Percentiles rank a stretch among this genome's conserved stretches.
phyloP scores from a whole-genome alignment of 805 yeast genomes.

The Metschnikowia colocasiae region DNA sequence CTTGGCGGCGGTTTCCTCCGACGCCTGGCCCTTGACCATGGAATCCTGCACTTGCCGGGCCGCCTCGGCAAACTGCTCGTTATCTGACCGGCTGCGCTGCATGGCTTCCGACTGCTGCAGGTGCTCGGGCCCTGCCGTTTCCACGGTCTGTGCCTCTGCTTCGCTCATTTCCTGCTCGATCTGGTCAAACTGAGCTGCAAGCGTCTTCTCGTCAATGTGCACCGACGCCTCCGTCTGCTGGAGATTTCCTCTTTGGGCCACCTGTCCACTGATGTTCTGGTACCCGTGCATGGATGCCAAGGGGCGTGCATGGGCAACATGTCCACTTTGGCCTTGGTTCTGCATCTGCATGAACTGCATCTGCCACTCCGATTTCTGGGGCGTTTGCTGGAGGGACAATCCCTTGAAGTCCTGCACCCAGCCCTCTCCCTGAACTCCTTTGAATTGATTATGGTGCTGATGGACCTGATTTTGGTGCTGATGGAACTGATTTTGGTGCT shows the following conservation, averaged over 20 bases:
- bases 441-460: constrained; percentile 11
- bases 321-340: constrained; percentile 2
- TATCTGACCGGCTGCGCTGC: constrained; percentile 20
- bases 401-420: constrained; percentile 18
- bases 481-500: constrained; percentile 16
- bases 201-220: constrained; percentile 24
- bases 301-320: neutral
- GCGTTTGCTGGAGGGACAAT: constrained; percentile 11
- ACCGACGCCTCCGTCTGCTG: constrained; percentile 5
- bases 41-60: constrained; percentile 35
- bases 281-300: neutral
- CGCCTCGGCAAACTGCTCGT: constrained; percentile 37
- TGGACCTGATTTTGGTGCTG: constrained; percentile 1
- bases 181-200: constrained; percentile 32
- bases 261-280: neutral
- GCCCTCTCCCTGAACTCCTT: neutral
- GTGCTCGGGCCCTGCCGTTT: too few relatives aligned
- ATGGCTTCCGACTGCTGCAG: neutral
- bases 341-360: constrained; percentile 23
- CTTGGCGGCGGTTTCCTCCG: constrained; percentile 29
- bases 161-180: constrained; percentile 29
- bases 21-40: constrained; percentile 30
- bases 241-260: neutral
- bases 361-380: constrained; percentile 23
- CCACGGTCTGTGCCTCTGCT: constrained; percentile 1